Evolutionary conservation across 176 grass and related monocot species (phyloP), one percentile per base, ranked within the genome.

Genomic region (Juncus inflexus): DNA sequence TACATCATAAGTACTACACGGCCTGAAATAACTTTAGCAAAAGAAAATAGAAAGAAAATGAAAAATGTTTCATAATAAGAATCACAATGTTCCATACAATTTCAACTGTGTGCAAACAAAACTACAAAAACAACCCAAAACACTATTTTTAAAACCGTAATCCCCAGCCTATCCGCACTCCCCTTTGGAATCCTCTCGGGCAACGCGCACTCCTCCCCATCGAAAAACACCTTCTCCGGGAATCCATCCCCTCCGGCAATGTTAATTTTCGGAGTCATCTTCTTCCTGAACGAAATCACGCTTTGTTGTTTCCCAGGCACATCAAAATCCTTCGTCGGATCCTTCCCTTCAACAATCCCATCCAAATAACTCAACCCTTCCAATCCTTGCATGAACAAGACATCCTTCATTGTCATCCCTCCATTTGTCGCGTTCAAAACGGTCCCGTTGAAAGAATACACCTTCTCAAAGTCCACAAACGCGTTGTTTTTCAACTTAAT

Each of bases 401-500:
- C 89, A 76, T 86, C 83, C 63, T 73, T 81, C 67, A 87, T 28
- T 28, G 19, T 28, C 19, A 28, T 28, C 19, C 19, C 19, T 28
- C 19, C 19, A 28, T 28, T 28, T 52, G 0, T 70, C 76, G 11
- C 55, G 8, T 28, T 63, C 62, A 91, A 59, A 76, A 35, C 72
- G 0, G 94, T 92, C 1, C 83, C 80, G 12, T 99, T 99, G 78
- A 99, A 99, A 5, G 94, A 99, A 71, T 99, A 99, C 52, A 89
- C 83, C 68, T 58, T 71, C 68, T 71, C 39, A 3, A 43, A 71
- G 42, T 71, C 52, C 42, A 19, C 5, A 35, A 74, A 78, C 4
- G 63, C 69, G 3, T 64, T 66, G 28, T 61, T 5, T 40, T 77
- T 79, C 77, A 99, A 79, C 66, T 65, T 74, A 63, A 99, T 67